phyloP scores from a whole-genome alignment of 331 rosid genomes.

The Pyrus hybrid region DNA sequence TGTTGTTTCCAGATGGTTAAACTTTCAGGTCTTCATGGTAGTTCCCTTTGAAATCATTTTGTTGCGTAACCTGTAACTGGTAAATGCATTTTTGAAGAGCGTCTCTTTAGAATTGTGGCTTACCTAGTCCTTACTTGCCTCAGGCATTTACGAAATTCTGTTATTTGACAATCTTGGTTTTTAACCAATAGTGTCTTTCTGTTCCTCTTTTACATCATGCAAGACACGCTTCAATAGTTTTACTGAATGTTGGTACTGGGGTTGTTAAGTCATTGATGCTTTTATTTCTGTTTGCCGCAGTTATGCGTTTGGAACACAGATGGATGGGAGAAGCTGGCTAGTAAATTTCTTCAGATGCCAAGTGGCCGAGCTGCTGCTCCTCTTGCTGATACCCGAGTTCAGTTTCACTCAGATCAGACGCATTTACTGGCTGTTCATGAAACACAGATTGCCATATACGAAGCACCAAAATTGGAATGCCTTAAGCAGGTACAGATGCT shows the following conservation, averaged over 20 bases:
- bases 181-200: not conserved
- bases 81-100: not conserved
- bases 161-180: not conserved
- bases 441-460: constrained; percentile 87
- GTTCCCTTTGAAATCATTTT: not conserved
- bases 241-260: not conserved
- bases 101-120: not conserved
- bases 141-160: not conserved
- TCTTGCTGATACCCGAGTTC: constrained; percentile 86
- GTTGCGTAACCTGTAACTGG: not conserved
- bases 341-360: constrained; percentile 66
- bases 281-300: constrained; percentile 36
- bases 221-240: too few species aligned
- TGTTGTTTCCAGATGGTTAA: not conserved
- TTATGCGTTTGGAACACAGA: constrained; percentile 94
- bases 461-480: constrained; percentile 90
- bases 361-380: constrained; percentile 66
- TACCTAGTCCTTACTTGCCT: not conserved
- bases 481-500: constrained; percentile 63
- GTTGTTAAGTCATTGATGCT: not conserved
- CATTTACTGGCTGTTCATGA: constrained; percentile 89
- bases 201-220: not conserved
- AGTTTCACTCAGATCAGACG: constrained; percentile 85
- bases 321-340: constrained; percentile 90
- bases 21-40: not conserved